Percentiles rank a stretch among this genome's conserved stretches.
phyloP scores from a whole-genome alignment of 2,329 filamentous ascomycete species.

The Penicillium frequentans region DNA sequence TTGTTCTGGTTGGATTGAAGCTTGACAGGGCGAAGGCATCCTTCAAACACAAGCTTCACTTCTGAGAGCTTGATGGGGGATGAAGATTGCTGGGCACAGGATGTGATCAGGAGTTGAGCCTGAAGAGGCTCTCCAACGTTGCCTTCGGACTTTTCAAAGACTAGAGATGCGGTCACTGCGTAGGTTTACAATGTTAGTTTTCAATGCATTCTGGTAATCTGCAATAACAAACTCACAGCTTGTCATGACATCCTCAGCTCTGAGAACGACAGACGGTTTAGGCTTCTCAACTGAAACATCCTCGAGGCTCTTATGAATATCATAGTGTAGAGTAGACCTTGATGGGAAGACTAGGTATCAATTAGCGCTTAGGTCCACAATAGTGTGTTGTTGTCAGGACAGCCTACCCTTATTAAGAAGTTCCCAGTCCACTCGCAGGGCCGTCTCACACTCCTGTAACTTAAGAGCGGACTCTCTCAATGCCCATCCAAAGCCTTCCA shows the following conservation, averaged over 20 bases:
- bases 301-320: constrained; percentile 50
- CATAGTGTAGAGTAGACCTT: constrained; percentile 40
- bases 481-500: constrained; percentile 54
- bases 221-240: constrained; percentile 38
- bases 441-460: constrained; percentile 47
- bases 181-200: constrained; percentile 1
- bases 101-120: constrained; percentile 57
- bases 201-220: not conserved
- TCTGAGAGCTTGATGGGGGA: constrained; percentile 50
- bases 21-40: constrained; percentile 46
- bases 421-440: constrained; percentile 60
- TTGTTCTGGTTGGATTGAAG: constrained; percentile 36
- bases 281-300: constrained; percentile 35
- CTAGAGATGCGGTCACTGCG: constrained; percentile 53
- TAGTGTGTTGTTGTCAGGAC: not conserved
- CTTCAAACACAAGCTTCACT: constrained; percentile 55
- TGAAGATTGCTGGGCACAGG: constrained; percentile 47
- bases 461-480: constrained; percentile 55
- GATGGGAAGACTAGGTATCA: constrained; percentile 34
- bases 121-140: constrained; percentile 60
- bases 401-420: constrained; percentile 43
- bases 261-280: constrained; percentile 49
- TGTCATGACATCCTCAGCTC: constrained; percentile 50
- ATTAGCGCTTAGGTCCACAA: constrained; percentile 3
- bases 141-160: constrained; percentile 55